Conservation (phyloP, 2,329 filamentous ascomycete genomes). For the Penicillium sp. region DNA sequence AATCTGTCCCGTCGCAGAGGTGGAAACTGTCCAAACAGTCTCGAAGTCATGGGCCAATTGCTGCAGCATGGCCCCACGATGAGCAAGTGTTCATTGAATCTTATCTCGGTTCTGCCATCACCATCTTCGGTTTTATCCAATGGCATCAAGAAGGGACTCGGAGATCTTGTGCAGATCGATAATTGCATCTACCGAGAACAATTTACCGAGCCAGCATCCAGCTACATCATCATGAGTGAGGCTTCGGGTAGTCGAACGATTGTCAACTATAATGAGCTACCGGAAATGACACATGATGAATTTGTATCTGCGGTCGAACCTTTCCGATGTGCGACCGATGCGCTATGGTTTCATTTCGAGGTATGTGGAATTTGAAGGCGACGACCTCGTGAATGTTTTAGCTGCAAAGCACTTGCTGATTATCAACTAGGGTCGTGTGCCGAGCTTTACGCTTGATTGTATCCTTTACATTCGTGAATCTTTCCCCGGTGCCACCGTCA, state of each 20-base stretch:
- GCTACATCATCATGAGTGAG: conserved; percentile 68
- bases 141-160: conserved; percentile 59
- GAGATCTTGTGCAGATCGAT: conserved; percentile 50
- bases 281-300: conserved; percentile 67
- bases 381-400: neutral
- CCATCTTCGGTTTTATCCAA: conserved; percentile 52
- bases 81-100: conserved; percentile 31
- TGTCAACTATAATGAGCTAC: conserved; percentile 68
- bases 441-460: conserved; percentile 61
- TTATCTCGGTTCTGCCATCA: conserved; percentile 57
- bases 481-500: conserved; percentile 55
- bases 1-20: conserved; percentile 63
- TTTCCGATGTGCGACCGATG: conserved; percentile 24
- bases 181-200: conserved; percentile 63
- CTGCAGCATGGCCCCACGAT: conserved; percentile 29
- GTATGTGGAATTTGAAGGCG: conserved; percentile 27
- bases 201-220: conserved; percentile 61
- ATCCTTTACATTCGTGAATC: conserved; percentile 57
- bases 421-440: conserved; percentile 60
- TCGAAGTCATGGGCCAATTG: conserved; percentile 70
- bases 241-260: conserved; percentile 66
- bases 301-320: conserved; percentile 55
- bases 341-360: conserved; percentile 72
- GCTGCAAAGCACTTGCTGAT: neutral
- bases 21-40: conserved; percentile 72